A percentile compares a stretch with the other conserved stretches of the same genome.
phyloP scores from a whole-genome alignment of 768 basidiomycete genomes.

The Tulasnella sp. region DNA sequence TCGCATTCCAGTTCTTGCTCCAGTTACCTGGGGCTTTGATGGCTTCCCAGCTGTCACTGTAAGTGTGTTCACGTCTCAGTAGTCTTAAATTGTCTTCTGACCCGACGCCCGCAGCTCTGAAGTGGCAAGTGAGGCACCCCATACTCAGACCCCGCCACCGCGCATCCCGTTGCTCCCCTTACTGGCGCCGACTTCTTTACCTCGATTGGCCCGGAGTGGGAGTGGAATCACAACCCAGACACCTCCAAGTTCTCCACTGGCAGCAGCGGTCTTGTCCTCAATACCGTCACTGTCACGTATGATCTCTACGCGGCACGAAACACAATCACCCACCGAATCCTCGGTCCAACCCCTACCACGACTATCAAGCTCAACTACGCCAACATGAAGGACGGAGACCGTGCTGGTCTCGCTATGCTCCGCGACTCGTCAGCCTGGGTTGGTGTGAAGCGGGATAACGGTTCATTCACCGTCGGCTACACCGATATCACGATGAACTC shows the following conservation, averaged over 20 bases:
- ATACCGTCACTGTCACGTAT: slow-evolving; percentile 30
- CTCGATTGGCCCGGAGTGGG: slow-evolving; percentile 27
- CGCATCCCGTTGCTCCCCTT: slow-evolving; percentile 16
- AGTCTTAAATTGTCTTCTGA: not conserved
- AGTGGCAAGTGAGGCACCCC: not conserved
- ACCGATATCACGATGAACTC: no score
- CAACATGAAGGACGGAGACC: slow-evolving; percentile 8
- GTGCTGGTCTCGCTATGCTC: slow-evolving; percentile 28
- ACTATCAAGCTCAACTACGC: slow-evolving; percentile 27
- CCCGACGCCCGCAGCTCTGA: not conserved
- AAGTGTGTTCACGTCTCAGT: not conserved
- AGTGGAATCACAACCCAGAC: slow-evolving; percentile 27
- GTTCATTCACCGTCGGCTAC: no score
- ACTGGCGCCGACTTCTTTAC: slow-evolving; percentile 16
- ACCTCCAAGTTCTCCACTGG: not conserved
- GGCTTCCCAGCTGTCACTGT: not conserved
- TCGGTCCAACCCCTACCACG: slow-evolving; percentile 28
- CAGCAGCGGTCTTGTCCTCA: slow-evolving; percentile 18
- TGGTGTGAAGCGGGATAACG: no score
- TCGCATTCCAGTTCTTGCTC: not conserved
- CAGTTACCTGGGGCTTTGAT: not conserved
- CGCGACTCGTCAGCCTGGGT: no score
- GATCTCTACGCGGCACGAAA: slow-evolving; percentile 35
- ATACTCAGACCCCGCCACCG: slow-evolving; percentile 1
- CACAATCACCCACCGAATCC: slow-evolving; percentile 33